Evolutionary conservation across 2,329 filamentous ascomycete species (phyloP).

Genomic region (Shiraia bambusicola): DNA sequence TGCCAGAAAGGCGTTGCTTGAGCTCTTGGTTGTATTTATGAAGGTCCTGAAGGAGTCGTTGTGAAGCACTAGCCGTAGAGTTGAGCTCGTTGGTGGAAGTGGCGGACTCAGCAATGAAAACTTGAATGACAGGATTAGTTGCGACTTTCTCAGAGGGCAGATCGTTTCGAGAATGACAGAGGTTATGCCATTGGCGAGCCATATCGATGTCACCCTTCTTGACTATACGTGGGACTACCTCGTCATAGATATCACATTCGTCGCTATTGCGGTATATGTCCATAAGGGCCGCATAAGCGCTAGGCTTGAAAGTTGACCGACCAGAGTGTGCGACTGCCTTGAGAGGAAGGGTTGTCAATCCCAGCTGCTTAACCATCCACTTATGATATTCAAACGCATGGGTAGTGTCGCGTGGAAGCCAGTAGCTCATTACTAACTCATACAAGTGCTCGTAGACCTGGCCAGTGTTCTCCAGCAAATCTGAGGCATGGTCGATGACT

Average conservation of each 20-base stretch:
- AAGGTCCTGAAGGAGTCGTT: conserved; percentile 7
- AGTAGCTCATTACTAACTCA: conserved; percentile 46
- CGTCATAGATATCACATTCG: conserved; percentile 47
- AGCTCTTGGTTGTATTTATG: conserved; percentile 32
- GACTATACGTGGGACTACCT: conserved; percentile 40
- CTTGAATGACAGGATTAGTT: conserved; percentile 29
- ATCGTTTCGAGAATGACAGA: conserved; percentile 42
- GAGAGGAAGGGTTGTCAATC: conserved; percentile 29
- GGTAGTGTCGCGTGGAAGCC: conserved; percentile 26
- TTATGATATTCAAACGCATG: conserved; percentile 30
- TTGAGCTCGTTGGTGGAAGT: conserved; percentile 5
- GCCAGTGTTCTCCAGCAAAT: conserved; percentile 45
- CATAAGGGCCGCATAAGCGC: conserved; percentile 31
- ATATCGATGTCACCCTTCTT: conserved; percentile 22
- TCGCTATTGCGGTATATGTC: conserved; percentile 44
- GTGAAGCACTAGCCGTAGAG: conserved; percentile 5
- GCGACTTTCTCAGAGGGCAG: conserved; percentile 39
- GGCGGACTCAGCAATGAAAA: conserved; percentile 31
- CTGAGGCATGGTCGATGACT: conserved; percentile 45
- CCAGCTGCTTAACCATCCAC: conserved; percentile 25
- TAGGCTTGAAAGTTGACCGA: conserved; percentile 8
- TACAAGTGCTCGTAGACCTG: conserved; percentile 46
- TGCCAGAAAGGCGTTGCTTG: conserved; percentile 41
- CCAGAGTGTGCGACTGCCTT: conserved; percentile 17
- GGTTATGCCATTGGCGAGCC: conserved; percentile 45